These are phyloP conservation scores for Fraxinus americana DNA, from an alignment of 257 asterid genomes.

Conservation along the genomic window DNA sequence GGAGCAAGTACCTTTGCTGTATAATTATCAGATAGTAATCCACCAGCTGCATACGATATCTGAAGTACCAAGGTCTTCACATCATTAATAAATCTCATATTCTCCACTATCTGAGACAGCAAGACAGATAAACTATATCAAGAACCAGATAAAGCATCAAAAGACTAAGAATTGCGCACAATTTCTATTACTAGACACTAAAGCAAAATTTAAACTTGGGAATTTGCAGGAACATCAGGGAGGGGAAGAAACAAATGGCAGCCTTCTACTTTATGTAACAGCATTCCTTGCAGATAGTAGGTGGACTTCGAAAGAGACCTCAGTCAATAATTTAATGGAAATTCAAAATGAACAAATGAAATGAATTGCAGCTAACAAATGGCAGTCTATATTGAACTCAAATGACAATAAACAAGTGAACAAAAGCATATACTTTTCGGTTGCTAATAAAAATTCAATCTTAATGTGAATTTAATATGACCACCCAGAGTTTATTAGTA, in stretches of 20 bases:
- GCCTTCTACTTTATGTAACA: no score
- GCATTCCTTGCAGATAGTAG: no score
- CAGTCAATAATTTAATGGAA: neutral
- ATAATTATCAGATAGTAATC: slow-evolving; percentile 41
- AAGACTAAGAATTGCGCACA: neutral
- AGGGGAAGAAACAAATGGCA: neutral
- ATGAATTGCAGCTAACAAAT: neutral
- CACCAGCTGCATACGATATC: slow-evolving; percentile 54
- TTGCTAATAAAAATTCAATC: neutral
- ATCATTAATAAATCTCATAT: slow-evolving; percentile 54
- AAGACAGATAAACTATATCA: slow-evolving; percentile 21
- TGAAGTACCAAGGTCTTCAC: slow-evolving; percentile 52
- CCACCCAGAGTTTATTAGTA: neutral
- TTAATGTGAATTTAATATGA: neutral
- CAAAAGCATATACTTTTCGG: neutral
- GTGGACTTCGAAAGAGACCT: no score
- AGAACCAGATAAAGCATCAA: slow-evolving; percentile 12
- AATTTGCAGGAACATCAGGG: neutral
- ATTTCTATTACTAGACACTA: neutral
- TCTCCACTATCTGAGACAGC: slow-evolving; percentile 57
- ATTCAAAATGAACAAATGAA: neutral
- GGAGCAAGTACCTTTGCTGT: slow-evolving; percentile 34
- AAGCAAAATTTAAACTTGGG: neutral
- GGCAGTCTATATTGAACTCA: neutral
- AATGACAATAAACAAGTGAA: neutral